Percentiles rank a stretch among this genome's conserved stretches.
Evolutionary conservation across 768 basidiomycete species (phyloP).

Genomic region (Amyloporia xantha): DNA sequence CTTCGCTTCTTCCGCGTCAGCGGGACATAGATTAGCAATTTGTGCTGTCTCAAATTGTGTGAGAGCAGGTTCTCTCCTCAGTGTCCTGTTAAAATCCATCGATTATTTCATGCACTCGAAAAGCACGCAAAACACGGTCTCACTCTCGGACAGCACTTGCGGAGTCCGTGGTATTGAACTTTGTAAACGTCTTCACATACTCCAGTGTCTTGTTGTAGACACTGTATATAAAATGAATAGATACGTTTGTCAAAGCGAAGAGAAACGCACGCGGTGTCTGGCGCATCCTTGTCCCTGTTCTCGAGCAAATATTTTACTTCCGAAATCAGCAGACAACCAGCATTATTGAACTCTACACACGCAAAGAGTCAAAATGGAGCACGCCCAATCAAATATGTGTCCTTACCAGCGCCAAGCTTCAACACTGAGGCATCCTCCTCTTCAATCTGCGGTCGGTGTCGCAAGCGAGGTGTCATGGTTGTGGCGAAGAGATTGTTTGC

Average conservation of each 20-base stretch:
- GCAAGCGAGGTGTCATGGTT: conserved; percentile 41
- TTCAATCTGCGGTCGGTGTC: conserved; percentile 66
- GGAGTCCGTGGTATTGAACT: conserved; percentile 82
- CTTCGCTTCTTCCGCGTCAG: conserved; percentile 85
- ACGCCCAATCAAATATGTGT: background rate
- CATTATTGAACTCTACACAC: conserved; percentile 91
- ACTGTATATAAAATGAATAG: conserved; percentile 30
- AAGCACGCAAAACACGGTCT: conserved; percentile 16
- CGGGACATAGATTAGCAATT: conserved; percentile 86
- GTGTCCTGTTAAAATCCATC: conserved; percentile 42
- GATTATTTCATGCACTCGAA: conserved; percentile 4
- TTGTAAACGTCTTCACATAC: conserved; percentile 86
- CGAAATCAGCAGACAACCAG: conserved; percentile 84
- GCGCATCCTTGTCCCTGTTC: conserved; percentile 81
- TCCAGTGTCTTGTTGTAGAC: conserved; percentile 92
- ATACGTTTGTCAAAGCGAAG: background rate
- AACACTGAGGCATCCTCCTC: conserved; percentile 83
- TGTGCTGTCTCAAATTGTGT: conserved; percentile 92
- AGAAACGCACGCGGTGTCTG: conserved; percentile 69
- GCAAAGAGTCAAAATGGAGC: background rate
- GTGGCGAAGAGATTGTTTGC: conserved; percentile 9
- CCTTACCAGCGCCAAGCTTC: conserved; percentile 69
- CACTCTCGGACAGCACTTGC: conserved; percentile 85
- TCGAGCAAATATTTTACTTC: conserved; percentile 90
- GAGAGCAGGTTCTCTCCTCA: conserved; percentile 70